phyloP scores from a whole-genome alignment of 2,329 filamentous ascomycete species.

The Venturia pyrina region DNA sequence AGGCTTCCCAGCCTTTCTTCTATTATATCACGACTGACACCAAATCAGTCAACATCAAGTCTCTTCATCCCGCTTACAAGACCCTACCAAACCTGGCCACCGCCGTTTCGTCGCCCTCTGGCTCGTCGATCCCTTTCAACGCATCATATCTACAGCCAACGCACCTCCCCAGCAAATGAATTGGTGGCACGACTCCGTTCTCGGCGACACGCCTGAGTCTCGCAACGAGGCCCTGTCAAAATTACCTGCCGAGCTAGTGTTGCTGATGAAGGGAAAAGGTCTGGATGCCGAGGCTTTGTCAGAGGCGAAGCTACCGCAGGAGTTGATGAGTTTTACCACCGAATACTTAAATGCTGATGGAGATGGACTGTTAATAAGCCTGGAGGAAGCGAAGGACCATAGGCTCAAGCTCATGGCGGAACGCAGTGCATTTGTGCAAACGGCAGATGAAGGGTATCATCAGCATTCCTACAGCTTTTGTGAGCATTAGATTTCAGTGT shows the following conservation, averaged over 20 bases:
- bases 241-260: background rate
- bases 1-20: background rate
- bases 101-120: slow-evolving; percentile 48
- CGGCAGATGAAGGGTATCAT: background rate
- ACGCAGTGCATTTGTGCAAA: slow-evolving; percentile 4
- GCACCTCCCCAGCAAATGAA: slow-evolving; percentile 41
- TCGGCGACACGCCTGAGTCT: background rate
- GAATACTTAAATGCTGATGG: background rate
- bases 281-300: background rate
- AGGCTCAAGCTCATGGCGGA: slow-evolving; percentile 10
- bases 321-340: background rate
- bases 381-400: slow-evolving; percentile 10
- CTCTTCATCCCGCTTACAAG: slow-evolving; percentile 38
- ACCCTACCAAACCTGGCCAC: slow-evolving; percentile 43
- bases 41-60: slow-evolving; percentile 39
- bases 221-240: background rate
- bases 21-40: slow-evolving; percentile 14
- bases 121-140: slow-evolving; percentile 45
- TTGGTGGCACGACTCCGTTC: slow-evolving; percentile 25
- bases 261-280: background rate
- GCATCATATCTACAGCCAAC: slow-evolving; percentile 42
- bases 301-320: background rate
- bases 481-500: slow-evolving; percentile 13
- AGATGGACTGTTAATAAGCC: background rate
- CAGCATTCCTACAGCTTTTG: slow-evolving; percentile 10